phyloP scores from a whole-genome alignment of 106 monocot species.

The Dioscorea dumetorum region DNA sequence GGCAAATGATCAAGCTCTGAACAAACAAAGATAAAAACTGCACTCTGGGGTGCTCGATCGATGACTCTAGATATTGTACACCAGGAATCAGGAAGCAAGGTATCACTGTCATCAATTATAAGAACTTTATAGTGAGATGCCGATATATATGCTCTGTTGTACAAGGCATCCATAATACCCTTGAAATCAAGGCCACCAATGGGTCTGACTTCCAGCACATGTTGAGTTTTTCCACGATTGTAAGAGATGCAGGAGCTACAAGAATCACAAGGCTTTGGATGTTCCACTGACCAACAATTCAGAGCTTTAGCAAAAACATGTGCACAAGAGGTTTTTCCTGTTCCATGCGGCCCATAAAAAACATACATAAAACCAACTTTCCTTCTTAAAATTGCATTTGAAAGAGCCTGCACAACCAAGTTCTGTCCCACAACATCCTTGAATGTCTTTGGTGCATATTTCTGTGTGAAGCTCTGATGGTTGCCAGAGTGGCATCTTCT shows the following conservation, averaged over 20 bases:
- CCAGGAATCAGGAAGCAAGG: slow-evolving; percentile 43
- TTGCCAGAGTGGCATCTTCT: slow-evolving; percentile 8
- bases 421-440: slow-evolving; percentile 67
- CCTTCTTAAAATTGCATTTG: slow-evolving; percentile 45
- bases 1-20: slow-evolving; percentile 47
- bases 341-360: slow-evolving; percentile 68
- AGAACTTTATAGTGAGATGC: slow-evolving; percentile 38
- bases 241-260: slow-evolving; percentile 50
- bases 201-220: slow-evolving; percentile 40
- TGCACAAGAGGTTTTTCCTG: slow-evolving; percentile 75
- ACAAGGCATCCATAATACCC: slow-evolving; percentile 22
- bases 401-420: slow-evolving; percentile 58
- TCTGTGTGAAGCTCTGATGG: slow-evolving; percentile 47
- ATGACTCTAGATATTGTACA: slow-evolving; percentile 36
- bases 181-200: slow-evolving; percentile 32
- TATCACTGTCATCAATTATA: slow-evolving; percentile 64
- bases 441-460: slow-evolving; percentile 60
- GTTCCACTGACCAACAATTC: slow-evolving; percentile 48
- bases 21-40: slow-evolving; percentile 56
- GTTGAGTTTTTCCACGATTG: slow-evolving; percentile 36
- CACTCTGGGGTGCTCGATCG: slow-evolving; percentile 33
- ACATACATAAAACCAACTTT: slow-evolving; percentile 56
- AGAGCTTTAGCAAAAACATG: slow-evolving; percentile 59
- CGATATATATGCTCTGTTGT: slow-evolving; percentile 6
- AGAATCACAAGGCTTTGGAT: slow-evolving; percentile 50